Conservation (phyloP, 352 stramenopile species). For the Phytophthora sojae region DNA sequence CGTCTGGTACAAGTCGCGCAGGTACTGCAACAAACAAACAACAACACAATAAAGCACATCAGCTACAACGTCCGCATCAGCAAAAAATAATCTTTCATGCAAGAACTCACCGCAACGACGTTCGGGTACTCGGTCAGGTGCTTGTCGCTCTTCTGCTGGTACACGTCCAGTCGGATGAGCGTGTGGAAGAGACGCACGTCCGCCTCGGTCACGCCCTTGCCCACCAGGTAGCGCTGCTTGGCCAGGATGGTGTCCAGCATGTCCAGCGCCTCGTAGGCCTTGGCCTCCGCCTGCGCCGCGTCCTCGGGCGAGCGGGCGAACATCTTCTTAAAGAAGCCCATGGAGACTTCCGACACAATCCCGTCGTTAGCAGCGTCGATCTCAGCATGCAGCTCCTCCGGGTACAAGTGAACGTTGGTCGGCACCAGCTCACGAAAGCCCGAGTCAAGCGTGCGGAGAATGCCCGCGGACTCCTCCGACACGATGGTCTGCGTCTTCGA, state of each 20-base stretch:
- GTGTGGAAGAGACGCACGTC: constrained; percentile 48
- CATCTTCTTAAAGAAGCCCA: constrained; percentile 58
- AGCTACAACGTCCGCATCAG: not conserved
- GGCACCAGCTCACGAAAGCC: constrained; percentile 53
- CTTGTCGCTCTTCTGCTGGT: constrained; percentile 32
- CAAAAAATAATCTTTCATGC: not conserved
- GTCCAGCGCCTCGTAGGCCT: constrained; percentile 29
- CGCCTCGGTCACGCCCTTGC: constrained; percentile 40
- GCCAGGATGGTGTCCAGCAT: constrained; percentile 30
- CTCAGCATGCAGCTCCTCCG: constrained; percentile 47
- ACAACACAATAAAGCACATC: not conserved
- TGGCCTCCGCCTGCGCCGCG: not conserved
- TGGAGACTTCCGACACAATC: constrained; percentile 60
- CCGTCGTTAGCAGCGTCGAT: constrained; percentile 74
- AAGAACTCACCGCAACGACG: constrained; percentile 18
- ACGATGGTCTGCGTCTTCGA: constrained; percentile 77
- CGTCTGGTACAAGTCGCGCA: constrained; percentile 82
- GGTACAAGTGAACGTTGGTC: constrained; percentile 51
- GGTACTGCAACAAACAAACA: constrained; percentile 26
- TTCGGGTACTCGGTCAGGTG: constrained; percentile 61
- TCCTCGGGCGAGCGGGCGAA: constrained; percentile 61
- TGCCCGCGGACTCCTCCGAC: constrained; percentile 83
- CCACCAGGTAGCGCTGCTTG: constrained; percentile 24
- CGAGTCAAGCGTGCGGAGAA: constrained; percentile 65
- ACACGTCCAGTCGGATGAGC: constrained; percentile 43